Base-by-base conservation (phyloP, 345 rosid species). In the Sisymbrium irio region DNA sequence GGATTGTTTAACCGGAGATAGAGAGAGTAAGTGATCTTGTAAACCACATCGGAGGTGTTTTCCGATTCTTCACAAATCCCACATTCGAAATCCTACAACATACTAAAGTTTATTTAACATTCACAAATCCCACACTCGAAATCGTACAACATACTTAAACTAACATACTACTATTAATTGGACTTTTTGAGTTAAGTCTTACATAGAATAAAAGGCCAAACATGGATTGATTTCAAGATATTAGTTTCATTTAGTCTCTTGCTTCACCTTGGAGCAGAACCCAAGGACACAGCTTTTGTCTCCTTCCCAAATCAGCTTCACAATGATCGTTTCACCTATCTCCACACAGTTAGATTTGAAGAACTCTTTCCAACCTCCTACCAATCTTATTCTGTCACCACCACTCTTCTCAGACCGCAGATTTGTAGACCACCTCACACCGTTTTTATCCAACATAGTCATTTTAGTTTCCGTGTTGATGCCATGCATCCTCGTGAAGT, bases 261-360 rank as follows among this genome's bases (percentile, higher is more conserved):
- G 65, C 49, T 73, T 73, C 40, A 67, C 62, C 45, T 67, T 57
- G 36, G 67, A 74, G 44, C 51, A 32, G 46, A 67, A 74, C 27
- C 28, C 14, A 18, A 74, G 78, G 42, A 67, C 61, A 58, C 72
- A 59, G 40, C 27, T 67, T 39, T 5, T 13, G 14, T 74, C 53
- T 30, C 17, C 42, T 37, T 59, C 33, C 73, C 61, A 39, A 65
- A 66, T 49, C 36, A 74, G 42, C 44, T 74, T 65, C 54, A 74
- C 19, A 17, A 0, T 47, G 45, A 49, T 2, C 0, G 73, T 47
- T 39, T 74, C 73, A 11, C 65, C 65, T 37, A 9, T 42, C 73
- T 47, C 41, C 45, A 74, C 72, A 66, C 44, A 19, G 9, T 59
- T 74, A 66, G 78, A 73, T 47, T 46, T n/a, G 3, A 66, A 18